Evolutionary conservation across 495 filamentous ascomycete species (phyloP).

Genomic region (Neurospora sp.): DNA sequence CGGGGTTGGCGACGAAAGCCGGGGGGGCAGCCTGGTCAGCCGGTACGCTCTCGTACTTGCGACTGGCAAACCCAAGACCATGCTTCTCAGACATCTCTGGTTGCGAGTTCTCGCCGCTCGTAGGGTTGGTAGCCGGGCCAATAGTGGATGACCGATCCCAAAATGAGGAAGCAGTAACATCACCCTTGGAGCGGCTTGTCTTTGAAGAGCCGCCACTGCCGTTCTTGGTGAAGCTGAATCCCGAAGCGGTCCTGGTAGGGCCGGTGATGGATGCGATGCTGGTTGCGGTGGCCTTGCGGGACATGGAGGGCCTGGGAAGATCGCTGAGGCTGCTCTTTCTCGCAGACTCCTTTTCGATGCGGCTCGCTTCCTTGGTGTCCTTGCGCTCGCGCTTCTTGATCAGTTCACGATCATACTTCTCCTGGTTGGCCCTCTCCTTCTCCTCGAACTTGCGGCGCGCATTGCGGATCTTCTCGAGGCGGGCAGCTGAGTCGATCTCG

Average conservation of each 20-base stretch:
- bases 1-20: conserved; percentile 12
- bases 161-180: neutral
- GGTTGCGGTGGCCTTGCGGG: conserved; percentile 28
- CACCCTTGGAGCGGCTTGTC: neutral
- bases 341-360: conserved; percentile 28
- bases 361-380: conserved; percentile 34
- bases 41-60: conserved; percentile 34
- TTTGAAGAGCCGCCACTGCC: neutral
- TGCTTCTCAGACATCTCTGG: conserved; percentile 12
- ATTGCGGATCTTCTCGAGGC: conserved; percentile 36
- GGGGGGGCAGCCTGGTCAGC: conserved; percentile 16
- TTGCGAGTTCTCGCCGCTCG: neutral
- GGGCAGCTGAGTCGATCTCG: conserved; percentile 36
- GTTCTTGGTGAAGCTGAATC: neutral
- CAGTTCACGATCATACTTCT: conserved; percentile 46
- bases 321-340: conserved; percentile 25
- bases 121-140: conserved; percentile 2
- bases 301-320: conserved; percentile 20
- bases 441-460: conserved; percentile 44
- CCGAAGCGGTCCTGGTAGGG: conserved; percentile 1
- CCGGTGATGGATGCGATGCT: conserved; percentile 12
- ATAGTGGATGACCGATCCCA: neutral
- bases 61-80: conserved; percentile 23
- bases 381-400: conserved; percentile 39
- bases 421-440: conserved; percentile 44